phyloP scores from a whole-genome alignment of 164 flowering plant genomes.

The Saururus chinensis region DNA sequence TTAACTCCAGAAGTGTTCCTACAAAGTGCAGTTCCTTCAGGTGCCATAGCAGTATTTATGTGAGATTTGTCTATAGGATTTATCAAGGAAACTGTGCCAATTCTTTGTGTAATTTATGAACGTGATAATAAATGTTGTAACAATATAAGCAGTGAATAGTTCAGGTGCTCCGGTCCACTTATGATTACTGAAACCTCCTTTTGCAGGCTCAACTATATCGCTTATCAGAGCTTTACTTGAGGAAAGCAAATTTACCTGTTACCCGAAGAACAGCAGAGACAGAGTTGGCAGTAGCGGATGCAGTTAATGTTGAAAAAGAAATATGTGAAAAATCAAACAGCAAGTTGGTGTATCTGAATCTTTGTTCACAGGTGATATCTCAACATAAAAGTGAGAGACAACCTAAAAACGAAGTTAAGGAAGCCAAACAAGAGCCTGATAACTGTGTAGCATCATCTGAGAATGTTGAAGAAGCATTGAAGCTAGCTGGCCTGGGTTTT shows the following conservation, averaged over 20 bases:
- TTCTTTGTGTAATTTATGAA: no score
- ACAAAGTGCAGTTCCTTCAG: no score
- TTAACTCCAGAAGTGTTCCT: no score
- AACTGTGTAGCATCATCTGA: slow-evolving; percentile 19
- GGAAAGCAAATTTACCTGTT: slow-evolving; percentile 49
- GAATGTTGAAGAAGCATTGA: slow-evolving; percentile 50
- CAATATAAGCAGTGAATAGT: no score
- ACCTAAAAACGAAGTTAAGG: slow-evolving; percentile 19
- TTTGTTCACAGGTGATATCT: slow-evolving; percentile 68
- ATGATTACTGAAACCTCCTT: not conserved
- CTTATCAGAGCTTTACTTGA: slow-evolving; percentile 68
- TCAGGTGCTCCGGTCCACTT: not conserved
- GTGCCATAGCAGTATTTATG: no score
- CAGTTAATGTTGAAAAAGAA: slow-evolving; percentile 69
- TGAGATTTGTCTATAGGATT: no score
- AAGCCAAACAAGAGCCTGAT: slow-evolving; percentile 13
- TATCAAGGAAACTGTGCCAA: no score
- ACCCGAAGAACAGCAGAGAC: slow-evolving; percentile 68
- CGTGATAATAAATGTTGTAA: no score
- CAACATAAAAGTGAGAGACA: slow-evolving; percentile 26
- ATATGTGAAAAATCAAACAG: slow-evolving; percentile 69
- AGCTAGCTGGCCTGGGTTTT: slow-evolving; percentile 66
- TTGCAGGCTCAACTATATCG: slow-evolving; percentile 85
- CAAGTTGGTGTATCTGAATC: slow-evolving; percentile 76
- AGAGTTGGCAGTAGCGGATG: slow-evolving; percentile 91